A percentile compares a stretch with the other conserved stretches of the same genome.
Evolutionary conservation across 2,329 filamentous ascomycete genomes (phyloP).

Genomic region (Penicillium hordei): DNA sequence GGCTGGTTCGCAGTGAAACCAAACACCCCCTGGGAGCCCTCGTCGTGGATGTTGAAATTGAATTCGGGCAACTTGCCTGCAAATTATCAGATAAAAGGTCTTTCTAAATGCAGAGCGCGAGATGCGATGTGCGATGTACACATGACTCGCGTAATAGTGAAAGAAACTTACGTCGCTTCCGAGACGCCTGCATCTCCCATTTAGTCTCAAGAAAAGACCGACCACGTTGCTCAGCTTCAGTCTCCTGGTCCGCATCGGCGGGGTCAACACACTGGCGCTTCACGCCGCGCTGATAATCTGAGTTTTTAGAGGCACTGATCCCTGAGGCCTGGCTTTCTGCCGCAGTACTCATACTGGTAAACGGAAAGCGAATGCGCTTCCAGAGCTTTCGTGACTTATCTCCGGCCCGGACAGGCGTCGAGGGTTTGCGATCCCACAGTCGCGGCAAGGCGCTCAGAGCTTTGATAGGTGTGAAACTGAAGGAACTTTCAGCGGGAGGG

Average conservation of each 20-base stretch:
- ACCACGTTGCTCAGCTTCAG: conserved; percentile 23
- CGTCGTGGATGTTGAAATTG: conserved; percentile 21
- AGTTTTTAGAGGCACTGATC: conserved; percentile 35
- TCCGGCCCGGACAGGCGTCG: conserved; percentile 41
- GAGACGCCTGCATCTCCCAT: conserved; percentile 38
- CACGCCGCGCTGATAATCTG: conserved; percentile 33
- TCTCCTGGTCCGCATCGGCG: conserved; percentile 11
- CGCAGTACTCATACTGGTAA: conserved; percentile 33
- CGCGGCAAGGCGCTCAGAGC: conserved; percentile 36
- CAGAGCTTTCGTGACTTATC: conserved; percentile 47
- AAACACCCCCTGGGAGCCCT: conserved; percentile 2
- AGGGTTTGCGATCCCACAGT: conserved; percentile 48
- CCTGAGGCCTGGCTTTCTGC: conserved; percentile 30
- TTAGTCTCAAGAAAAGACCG: conserved; percentile 44
- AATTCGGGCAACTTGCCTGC: conserved; percentile 25
- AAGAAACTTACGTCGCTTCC: conserved; percentile 33
- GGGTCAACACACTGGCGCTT: conserved; percentile 37
- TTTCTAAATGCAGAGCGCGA: not conserved
- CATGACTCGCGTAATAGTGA: not conserved
- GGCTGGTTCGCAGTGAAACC: not conserved
- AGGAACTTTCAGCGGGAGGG: conserved; percentile 26
- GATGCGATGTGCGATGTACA: not conserved
- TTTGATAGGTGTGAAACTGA: conserved; percentile 46
- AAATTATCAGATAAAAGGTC: conserved; percentile 7
- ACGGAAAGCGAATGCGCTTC: conserved; percentile 45